These are phyloP conservation scores for Dalbergia cultrata DNA, from an alignment of 306 rosid species.

Conservation along the genomic window DNA sequence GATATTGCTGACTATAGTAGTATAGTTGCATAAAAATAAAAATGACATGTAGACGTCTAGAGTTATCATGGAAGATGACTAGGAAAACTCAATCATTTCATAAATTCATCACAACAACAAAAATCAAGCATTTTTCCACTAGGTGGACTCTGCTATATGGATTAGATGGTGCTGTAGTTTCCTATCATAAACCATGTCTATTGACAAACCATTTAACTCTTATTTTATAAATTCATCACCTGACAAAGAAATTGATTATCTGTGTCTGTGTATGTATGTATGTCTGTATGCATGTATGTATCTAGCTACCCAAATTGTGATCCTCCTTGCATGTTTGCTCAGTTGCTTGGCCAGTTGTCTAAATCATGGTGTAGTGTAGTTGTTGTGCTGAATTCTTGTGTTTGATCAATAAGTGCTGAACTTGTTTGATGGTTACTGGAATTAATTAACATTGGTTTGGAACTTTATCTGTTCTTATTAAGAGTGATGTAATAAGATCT, in stretches of 20 bases:
- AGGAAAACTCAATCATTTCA: neutral
- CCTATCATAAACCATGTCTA: neutral
- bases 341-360: neutral
- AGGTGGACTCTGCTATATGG: neutral
- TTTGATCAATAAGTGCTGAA: neutral
- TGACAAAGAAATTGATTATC: neutral
- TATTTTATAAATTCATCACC: neutral
- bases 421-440: conserved; percentile 17
- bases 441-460: conserved; percentile 22
- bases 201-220: neutral
- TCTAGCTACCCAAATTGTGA: neutral
- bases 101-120: neutral
- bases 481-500: conserved; percentile 80
- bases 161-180: neutral
- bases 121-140: neutral
- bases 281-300: neutral
- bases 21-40: conserved; percentile 12
- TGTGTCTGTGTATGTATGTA: neutral
- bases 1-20: neutral
- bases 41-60: neutral
- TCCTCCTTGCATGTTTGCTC: neutral
- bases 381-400: neutral
- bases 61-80: neutral
- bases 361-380: neutral
- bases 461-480: conserved; percentile 43